Evolutionary conservation across 176 grass and related monocot species (phyloP).

Genomic region (Tillandsia leiboldiana): DNA sequence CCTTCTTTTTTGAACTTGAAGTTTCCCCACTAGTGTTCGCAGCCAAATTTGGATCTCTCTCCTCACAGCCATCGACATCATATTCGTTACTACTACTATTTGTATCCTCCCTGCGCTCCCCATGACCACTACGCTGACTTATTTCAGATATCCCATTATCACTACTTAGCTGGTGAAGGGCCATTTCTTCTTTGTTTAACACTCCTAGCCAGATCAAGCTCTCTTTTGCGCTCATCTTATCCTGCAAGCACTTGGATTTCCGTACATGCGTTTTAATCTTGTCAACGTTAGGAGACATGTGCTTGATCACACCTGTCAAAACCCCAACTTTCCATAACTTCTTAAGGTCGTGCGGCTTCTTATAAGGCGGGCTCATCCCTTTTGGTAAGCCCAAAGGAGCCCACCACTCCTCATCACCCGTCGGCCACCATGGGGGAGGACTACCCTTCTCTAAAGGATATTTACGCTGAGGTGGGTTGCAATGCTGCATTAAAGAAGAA

Average conservation of each 20-base stretch:
- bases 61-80: slow-evolving; percentile 72
- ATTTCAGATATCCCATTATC: slow-evolving; percentile 58
- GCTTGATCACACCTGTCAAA: slow-evolving; percentile 82
- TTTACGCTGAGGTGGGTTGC: slow-evolving; percentile 76
- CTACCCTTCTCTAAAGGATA: slow-evolving; percentile 79
- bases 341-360: slow-evolving; percentile 97
- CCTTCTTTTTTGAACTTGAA: neutral
- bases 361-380: slow-evolving; percentile 63
- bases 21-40: slow-evolving; percentile 19
- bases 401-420: slow-evolving; percentile 89
- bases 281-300: slow-evolving; percentile 89
- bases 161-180: slow-evolving; percentile 27
- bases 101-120: slow-evolving; percentile 32
- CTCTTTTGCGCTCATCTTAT: slow-evolving; percentile 98
- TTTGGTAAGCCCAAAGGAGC: slow-evolving; percentile 48
- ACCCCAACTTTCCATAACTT: slow-evolving; percentile 98
- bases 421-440: slow-evolving; percentile 85
- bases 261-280: slow-evolving; percentile 83
- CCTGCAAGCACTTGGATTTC: slow-evolving; percentile 95
- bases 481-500: slow-evolving; percentile 94
- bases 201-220: slow-evolving; percentile 85
- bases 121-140: slow-evolving; percentile 34
- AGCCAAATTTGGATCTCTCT: slow-evolving; percentile 26
- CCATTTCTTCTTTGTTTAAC: slow-evolving; percentile 70
- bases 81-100: slow-evolving; percentile 67